phyloP scores from a whole-genome alignment of 768 basidiomycete species.

The Mycena crocata region DNA sequence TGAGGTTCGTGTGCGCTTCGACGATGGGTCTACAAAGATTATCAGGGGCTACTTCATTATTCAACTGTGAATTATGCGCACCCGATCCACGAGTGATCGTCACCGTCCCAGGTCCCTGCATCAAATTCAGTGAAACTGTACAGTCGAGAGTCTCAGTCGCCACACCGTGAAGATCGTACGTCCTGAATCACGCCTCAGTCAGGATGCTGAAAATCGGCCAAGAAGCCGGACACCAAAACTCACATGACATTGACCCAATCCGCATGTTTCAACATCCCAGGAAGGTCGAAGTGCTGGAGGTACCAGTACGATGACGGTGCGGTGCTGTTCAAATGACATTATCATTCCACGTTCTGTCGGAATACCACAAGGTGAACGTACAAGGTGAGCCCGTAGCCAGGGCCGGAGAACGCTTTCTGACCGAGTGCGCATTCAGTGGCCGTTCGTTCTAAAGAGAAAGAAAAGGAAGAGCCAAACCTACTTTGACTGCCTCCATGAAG shows the following conservation, averaged over 20 bases:
- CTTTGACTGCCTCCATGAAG: constrained; percentile 37
- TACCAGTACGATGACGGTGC: constrained; percentile 44
- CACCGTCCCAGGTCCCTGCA: constrained; percentile 39
- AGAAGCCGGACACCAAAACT: background rate
- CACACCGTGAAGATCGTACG: constrained; percentile 41
- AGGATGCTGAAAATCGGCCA: background rate
- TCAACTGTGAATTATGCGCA: background rate
- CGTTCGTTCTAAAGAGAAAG: background rate
- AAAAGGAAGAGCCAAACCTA: background rate
- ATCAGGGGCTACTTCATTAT: background rate
- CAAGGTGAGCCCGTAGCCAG: constrained; percentile 39
- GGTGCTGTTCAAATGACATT: constrained; percentile 18
- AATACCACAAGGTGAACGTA: background rate
- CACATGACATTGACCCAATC: constrained; percentile 37
- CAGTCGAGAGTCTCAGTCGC: no score
- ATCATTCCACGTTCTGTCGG: background rate
- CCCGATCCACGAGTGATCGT: constrained; percentile 33
- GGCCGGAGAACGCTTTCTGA: constrained; percentile 33
- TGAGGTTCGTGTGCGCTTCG: constrained; percentile 31
- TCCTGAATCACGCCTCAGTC: constrained; percentile 30
- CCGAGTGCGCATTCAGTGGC: background rate
- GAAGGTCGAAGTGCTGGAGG: constrained; percentile 45
- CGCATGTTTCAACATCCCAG: constrained; percentile 30
- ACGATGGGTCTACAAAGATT: constrained; percentile 28
- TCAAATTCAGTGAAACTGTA: no score